Evolutionary conservation across 2,329 filamentous ascomycete species (phyloP).

Genomic region (Cladophialophora immunda): DNA sequence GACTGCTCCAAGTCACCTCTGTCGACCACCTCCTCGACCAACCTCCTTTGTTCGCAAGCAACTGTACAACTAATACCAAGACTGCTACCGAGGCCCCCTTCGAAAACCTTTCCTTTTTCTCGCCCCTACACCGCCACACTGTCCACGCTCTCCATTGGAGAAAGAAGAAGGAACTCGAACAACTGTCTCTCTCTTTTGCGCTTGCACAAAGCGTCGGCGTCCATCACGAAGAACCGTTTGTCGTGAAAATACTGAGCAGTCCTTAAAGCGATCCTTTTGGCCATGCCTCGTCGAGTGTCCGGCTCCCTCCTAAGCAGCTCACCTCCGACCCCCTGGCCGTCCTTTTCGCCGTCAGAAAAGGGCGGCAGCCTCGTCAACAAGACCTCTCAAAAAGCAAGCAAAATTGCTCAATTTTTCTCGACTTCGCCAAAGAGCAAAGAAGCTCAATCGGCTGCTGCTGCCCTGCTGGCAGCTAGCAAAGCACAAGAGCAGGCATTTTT

Average conservation of each 20-base stretch:
- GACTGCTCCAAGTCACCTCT: conserved; percentile 6
- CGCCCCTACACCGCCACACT: conserved; percentile 33
- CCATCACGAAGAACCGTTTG: conserved; percentile 12
- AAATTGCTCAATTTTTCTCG: conserved; percentile 84
- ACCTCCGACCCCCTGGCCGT: conserved; percentile 57
- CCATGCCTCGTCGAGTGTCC: conserved; percentile 71
- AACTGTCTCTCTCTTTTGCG: not conserved
- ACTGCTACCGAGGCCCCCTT: conserved; percentile 3
- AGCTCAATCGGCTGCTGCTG: conserved; percentile 58
- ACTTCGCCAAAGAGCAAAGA: conserved; percentile 79
- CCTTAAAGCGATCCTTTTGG: conserved; percentile 37
- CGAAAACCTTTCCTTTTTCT: conserved; percentile 17
- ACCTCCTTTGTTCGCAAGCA: conserved; percentile 4
- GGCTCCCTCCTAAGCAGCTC: conserved; percentile 66
- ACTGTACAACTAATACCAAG: not conserved
- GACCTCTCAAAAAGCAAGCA: conserved; percentile 71
- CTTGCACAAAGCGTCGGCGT: conserved; percentile 14
- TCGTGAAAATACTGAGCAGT: not conserved
- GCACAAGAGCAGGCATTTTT: conserved; percentile 67
- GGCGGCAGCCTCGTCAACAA: conserved; percentile 58
- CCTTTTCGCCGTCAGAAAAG: conserved; percentile 61
- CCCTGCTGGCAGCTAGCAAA: conserved; percentile 73
- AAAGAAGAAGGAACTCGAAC: conserved; percentile 10
- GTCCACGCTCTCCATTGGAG: conserved; percentile 15
- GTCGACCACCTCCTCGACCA: conserved; percentile 8